phyloP scores from a whole-genome alignment of 2,329 filamentous ascomycete species.

The Chalaropsis ovoidea region DNA sequence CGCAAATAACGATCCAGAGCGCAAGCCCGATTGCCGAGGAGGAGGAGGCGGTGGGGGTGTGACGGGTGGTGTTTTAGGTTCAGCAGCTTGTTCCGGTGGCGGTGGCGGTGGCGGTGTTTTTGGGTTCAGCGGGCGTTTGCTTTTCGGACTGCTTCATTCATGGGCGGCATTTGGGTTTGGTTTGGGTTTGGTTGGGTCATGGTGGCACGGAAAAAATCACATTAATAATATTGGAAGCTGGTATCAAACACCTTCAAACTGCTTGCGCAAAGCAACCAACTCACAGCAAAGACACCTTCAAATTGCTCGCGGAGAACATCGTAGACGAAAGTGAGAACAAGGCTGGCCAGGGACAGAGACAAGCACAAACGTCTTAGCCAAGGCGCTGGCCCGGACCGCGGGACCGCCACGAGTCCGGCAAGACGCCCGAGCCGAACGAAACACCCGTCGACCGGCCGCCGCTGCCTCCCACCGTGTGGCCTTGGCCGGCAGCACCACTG shows the following conservation, averaged over 20 bases:
- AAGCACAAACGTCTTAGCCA: constrained; percentile 35
- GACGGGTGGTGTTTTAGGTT: neutral
- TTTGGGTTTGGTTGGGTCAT: neutral
- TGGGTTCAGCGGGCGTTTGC: neutral
- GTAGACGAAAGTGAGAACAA: neutral
- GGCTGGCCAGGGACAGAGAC: neutral
- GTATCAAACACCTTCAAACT: neutral
- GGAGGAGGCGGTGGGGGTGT: constrained; percentile 25
- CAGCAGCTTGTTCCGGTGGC: no score
- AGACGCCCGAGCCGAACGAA: constrained; percentile 35
- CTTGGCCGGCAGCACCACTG: neutral
- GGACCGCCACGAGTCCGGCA: constrained; percentile 55
- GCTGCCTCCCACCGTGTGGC: constrained; percentile 12
- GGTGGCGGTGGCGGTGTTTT: no score
- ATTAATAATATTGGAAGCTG: neutral
- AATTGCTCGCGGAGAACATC: neutral
- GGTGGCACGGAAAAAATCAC: neutral
- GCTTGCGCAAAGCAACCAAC: neutral
- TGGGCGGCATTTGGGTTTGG: neutral
- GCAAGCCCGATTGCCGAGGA: constrained; percentile 30
- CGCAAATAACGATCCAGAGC: constrained; percentile 29
- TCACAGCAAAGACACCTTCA: neutral
- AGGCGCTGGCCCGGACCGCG: constrained; percentile 54
- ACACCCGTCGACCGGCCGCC: constrained; percentile 18
- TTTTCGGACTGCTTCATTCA: neutral